Evolutionary conservation across 257 asterid species (phyloP), one percentile per base, ranked within the genome.

Genomic region (Primulina huaijiensis): DNA sequence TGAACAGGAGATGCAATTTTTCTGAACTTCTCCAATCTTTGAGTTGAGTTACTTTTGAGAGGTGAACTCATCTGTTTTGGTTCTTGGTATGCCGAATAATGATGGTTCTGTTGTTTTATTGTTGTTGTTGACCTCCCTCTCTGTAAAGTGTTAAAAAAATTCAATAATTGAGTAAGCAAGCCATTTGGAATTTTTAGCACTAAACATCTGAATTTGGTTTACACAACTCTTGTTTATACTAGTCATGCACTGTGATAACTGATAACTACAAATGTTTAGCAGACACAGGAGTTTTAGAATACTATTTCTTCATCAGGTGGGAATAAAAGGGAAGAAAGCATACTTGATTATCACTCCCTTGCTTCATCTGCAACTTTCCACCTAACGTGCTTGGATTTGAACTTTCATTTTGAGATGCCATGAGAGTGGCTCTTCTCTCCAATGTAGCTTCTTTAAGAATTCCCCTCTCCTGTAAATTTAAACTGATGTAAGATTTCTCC

Each of bases 391-490:
- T 82, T 69, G 66, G 56, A 75, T 64, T 68, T 35, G 82, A 79
- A 59, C 33, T 58, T 62, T 78, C 92, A 35, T 73, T 78, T 59
- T 59, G 74, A 67, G 80, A 74, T 63, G 67, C 72, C 55, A 33
- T 66, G 34, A 65, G 58, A 17, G 73, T 75, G 25, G 59, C 69
- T 78, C 79, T 86, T 74, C 69, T 87, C 74, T 88, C 96, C 82
- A 83, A 70, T 76, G 69, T 87, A 37, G 96, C 87, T 80, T 90
- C 99, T 78, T 82, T 91, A 33, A 89, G 97, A 67, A 94, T 82
- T 65, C 93, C 81, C 78, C 99, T 86, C 83, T 94, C 98, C 99
- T 94, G 89, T 70, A 79, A 69, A 77, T 38, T 60, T 17, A 70
- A 80, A 50, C 55, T 38, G 30, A 27, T 60, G 14, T 75, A 65